Base-by-base conservation (phyloP, 441 rosid genomes). In the Mallotus repandus region DNA sequence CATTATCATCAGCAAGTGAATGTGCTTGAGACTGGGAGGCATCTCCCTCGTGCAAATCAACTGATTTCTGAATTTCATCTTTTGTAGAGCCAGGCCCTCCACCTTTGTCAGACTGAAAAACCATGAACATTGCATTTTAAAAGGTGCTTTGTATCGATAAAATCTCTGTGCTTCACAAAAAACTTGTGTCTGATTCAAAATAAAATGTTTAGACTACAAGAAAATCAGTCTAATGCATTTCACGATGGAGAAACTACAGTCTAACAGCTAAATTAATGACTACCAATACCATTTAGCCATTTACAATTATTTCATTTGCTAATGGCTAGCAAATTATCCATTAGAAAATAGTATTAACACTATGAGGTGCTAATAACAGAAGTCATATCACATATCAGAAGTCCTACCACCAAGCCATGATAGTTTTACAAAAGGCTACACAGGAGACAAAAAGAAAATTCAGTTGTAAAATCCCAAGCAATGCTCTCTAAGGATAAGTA, bases 11-110 rank as follows among this genome's bases (percentile, higher is more conserved):
- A 35, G 48, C 41, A 60, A 29, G 25, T 45, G 62, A 53, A 72
- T 66, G 73, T 22, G 75, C 53, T 57, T 78, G 82, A 72, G 76
- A 75, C 74, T 63, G 77, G 64, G 86, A 70, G 54, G 81, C 72
- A 71, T 55, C 71, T 66, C 59, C 76, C 46, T 57, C 69, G 54
- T 54, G 46, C 38, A 72, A 69, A 61, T 60, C 78, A 66, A 19
- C 53, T 61, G 74, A 68, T 76, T 21, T 75, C 55, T 67, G 85
- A 43, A 76, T 75, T 72, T 50, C 70, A 21, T 58, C 81, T 62
- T 72, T 76, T 46, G 63, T 4, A 21, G 78, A 66, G 69, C 50
- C 73, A 46, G 57, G 25, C 12, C 35, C 59, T 74, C 73, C 80
- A 25, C 49, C 69, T 66, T 74, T 62, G 55, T 19, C 41, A 73